Percentiles rank a stretch among this genome's conserved stretches.
Conservation (phyloP, 1,284 basidiomycete genomes). For the Phaffia rhodozyma region DNA sequence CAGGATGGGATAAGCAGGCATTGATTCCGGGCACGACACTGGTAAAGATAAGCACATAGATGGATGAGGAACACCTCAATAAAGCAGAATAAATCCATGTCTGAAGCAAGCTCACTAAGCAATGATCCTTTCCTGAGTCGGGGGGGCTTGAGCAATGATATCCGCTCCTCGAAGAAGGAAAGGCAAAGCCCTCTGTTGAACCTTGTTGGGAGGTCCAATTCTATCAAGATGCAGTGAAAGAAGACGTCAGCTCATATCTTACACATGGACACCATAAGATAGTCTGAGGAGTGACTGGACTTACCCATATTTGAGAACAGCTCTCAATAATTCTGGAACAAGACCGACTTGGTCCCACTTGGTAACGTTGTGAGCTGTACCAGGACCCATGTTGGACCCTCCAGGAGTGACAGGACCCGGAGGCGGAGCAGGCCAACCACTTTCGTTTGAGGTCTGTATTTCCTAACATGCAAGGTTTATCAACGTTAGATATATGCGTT, state of each 20-base stretch:
- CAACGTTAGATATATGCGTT: too few species aligned
- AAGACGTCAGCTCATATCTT: background rate
- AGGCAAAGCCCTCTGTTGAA: conserved; percentile 89
- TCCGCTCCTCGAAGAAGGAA: conserved; percentile 75
- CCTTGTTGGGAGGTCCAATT: conserved; percentile 95
- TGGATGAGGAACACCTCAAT: conserved; percentile 19
- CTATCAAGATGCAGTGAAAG: conserved; percentile 35
- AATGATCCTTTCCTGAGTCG: conserved; percentile 94
- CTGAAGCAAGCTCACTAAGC: conserved; percentile 48
- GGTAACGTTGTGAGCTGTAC: conserved; percentile 13
- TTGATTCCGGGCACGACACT: conserved; percentile 80
- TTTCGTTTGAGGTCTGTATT: background rate
- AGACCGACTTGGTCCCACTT: conserved; percentile 19
- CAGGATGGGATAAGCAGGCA: conserved; percentile 56
- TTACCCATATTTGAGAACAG: conserved; percentile 17
- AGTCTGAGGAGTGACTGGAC: background rate
- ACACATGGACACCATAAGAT: too few species aligned
- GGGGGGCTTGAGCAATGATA: conserved; percentile 95
- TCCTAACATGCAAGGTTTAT: background rate
- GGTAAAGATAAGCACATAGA: conserved; percentile 14
- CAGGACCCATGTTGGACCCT: conserved; percentile 8
- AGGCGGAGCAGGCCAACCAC: conserved; percentile 15
- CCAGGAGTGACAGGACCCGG: conserved; percentile 16
- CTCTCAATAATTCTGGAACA: conserved; percentile 13
- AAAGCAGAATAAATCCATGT: background rate